Percentiles rank a stretch among this genome's conserved stretches.
Evolutionary conservation across 768 basidiomycete genomes (phyloP).

Genomic region (Galerina marginata): DNA sequence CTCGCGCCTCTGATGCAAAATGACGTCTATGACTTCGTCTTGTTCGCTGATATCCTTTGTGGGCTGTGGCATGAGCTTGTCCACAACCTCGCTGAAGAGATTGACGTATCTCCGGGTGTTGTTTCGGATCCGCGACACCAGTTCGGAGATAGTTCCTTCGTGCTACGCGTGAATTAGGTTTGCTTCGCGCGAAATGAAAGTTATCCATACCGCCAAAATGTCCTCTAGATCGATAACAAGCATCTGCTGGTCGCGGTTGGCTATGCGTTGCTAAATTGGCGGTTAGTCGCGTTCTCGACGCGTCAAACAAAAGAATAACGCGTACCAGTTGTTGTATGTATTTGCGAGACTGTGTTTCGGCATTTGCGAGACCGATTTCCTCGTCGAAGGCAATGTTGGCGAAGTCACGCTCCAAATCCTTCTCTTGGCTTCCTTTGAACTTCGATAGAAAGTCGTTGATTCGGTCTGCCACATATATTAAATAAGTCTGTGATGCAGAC

Average conservation of each 20-base stretch:
- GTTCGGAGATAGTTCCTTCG: slow-evolving; percentile 70
- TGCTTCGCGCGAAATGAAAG: not conserved
- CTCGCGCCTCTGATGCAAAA: slow-evolving; percentile 91
- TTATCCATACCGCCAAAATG: slow-evolving; percentile 61
- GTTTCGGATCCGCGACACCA: slow-evolving; percentile 77
- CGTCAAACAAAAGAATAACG: slow-evolving; percentile 32
- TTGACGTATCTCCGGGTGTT: slow-evolving; percentile 91
- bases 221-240: slow-evolving; percentile 90
- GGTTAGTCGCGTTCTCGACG: slow-evolving; percentile 32
- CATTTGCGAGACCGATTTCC: slow-evolving; percentile 38
- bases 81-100: slow-evolving; percentile 90
- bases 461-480: slow-evolving; percentile 49
- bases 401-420: slow-evolving; percentile 70
- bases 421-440: slow-evolving; percentile 61
- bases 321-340: slow-evolving; percentile 87
- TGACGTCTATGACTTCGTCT: slow-evolving; percentile 96
- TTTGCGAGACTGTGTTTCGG: slow-evolving; percentile 57
- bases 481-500: not conserved
- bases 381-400: slow-evolving; percentile 75
- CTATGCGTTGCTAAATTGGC: slow-evolving; percentile 76
- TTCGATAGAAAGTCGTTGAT: slow-evolving; percentile 75
- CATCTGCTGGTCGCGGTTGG: slow-evolving; percentile 93
- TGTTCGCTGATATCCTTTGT: slow-evolving; percentile 90
- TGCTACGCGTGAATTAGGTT: slow-evolving; percentile 48
- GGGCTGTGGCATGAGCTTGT: slow-evolving; percentile 86